Conservation (phyloP, 2,329 filamentous ascomycete species). For the Talaromyces sp. region DNA sequence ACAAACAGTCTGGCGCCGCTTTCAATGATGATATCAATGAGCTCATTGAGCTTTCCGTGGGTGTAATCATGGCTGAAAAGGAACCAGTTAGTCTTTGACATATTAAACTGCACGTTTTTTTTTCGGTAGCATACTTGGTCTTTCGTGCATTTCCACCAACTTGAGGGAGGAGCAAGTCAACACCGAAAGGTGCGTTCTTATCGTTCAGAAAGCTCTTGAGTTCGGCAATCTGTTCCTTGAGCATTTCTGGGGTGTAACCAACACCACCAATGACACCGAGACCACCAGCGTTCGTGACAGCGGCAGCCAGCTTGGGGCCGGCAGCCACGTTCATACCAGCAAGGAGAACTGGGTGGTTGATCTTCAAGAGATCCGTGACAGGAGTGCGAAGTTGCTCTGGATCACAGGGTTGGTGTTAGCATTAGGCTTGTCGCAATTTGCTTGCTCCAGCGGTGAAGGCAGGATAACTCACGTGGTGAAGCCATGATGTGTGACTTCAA, state of each 20-base stretch:
- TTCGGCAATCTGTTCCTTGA: slow-evolving; percentile 89
- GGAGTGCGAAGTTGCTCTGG: slow-evolving; percentile 84
- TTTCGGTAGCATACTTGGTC: slow-evolving; percentile 65
- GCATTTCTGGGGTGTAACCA: slow-evolving; percentile 93
- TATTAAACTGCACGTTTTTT: not conserved
- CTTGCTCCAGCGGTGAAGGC: slow-evolving; percentile 14
- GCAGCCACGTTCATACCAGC: slow-evolving; percentile 99
- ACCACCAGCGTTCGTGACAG: slow-evolving; percentile 94
- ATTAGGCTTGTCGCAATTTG: not conserved
- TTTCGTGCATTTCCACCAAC: slow-evolving; percentile 91
- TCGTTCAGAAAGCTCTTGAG: slow-evolving; percentile 81
- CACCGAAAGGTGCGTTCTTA: slow-evolving; percentile 92
- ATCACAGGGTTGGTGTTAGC: slow-evolving; percentile 16
- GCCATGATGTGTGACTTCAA: slow-evolving; percentile 51
- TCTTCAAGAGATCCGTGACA: slow-evolving; percentile 92
- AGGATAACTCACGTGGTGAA: slow-evolving; percentile 64
- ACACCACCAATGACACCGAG: slow-evolving; percentile 92
- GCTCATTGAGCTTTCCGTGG: slow-evolving; percentile 91
- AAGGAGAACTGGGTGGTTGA: slow-evolving; percentile 92
- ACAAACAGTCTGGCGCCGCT: slow-evolving; percentile 90
- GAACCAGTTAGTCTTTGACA: slow-evolving; percentile 12
- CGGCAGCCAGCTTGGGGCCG: slow-evolving; percentile 90
- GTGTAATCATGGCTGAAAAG: slow-evolving; percentile 89
- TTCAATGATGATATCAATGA: slow-evolving; percentile 89
- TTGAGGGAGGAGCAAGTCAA: slow-evolving; percentile 88